Conservation (phyloP, 345 rosid species). For the Cardamine resedifolia region DNA sequence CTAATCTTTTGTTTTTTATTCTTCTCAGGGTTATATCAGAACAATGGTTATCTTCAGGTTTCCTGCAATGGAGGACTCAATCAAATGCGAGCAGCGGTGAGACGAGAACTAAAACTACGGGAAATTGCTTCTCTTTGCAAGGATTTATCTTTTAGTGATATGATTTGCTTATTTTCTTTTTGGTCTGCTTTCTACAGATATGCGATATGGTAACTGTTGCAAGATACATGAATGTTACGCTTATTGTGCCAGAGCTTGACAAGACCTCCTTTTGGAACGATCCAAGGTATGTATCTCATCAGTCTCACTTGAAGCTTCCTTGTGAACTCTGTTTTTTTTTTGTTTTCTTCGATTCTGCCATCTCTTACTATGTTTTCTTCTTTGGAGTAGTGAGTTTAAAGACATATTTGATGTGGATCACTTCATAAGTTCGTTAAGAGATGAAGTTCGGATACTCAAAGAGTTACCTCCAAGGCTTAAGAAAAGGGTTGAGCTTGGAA, state of each 20-base stretch:
- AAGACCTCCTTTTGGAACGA: constrained; percentile 97
- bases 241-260: constrained; percentile 90
- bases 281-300: constrained; percentile 58
- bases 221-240: constrained; percentile 83
- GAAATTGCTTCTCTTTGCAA: background rate
- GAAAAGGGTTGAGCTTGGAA: constrained; percentile 69
- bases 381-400: constrained; percentile 68
- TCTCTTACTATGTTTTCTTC: constrained; percentile 9
- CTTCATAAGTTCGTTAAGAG: constrained; percentile 87
- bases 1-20: constrained; percentile 5
- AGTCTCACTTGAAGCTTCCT: background rate
- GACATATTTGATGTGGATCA: constrained; percentile 93
- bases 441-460: constrained; percentile 83
- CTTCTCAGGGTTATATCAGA: constrained; percentile 70
- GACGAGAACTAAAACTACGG: constrained; percentile 25
- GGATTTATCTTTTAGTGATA: background rate
- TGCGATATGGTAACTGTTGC: constrained; percentile 98
- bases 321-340: constrained; percentile 4
- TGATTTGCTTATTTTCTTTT: constrained; percentile 20
- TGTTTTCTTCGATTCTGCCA: background rate
- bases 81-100: constrained; percentile 98
- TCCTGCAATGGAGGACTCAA: constrained; percentile 99
- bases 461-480: constrained; percentile 81
- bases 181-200: constrained; percentile 53
- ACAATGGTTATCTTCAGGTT: constrained; percentile 90